Evolutionary conservation across 495 filamentous ascomycete genomes (phyloP).

Genomic region (Neurospora sublineolata): DNA sequence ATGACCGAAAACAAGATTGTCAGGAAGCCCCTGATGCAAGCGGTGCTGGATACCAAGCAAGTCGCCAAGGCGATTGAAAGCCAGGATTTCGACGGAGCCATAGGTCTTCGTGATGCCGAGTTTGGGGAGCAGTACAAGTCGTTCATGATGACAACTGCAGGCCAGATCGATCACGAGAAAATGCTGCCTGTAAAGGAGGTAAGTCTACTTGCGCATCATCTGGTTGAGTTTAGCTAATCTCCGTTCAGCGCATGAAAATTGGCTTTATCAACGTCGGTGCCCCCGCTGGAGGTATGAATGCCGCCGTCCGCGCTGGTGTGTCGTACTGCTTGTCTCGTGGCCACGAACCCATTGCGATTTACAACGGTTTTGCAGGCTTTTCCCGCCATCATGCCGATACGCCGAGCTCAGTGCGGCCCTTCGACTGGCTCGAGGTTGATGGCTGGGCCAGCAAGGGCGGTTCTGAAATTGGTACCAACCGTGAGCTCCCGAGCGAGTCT

Average conservation of each 20-base stretch:
- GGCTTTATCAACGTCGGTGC: constrained; percentile 96
- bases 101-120: constrained; percentile 79
- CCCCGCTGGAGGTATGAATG: constrained; percentile 98
- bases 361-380: constrained; percentile 96
- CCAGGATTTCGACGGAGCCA: constrained; percentile 74
- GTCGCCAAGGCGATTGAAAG: constrained; percentile 69
- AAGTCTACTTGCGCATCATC: constrained; percentile 10
- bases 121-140: constrained; percentile 87
- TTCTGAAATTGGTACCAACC: constrained; percentile 96
- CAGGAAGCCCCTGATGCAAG: constrained; percentile 76
- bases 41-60: constrained; percentile 71
- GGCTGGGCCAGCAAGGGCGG: constrained; percentile 93
- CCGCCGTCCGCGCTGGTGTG: constrained; percentile 85
- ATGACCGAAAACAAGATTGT: constrained; percentile 97
- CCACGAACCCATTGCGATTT: constrained; percentile 80
- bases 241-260: constrained; percentile 67
- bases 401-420: constrained; percentile 72
- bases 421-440: constrained; percentile 90
- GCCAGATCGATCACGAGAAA: constrained; percentile 30
- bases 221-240: constrained; percentile 10
- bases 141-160: constrained; percentile 76
- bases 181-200: constrained; percentile 63
- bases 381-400: constrained; percentile 78
- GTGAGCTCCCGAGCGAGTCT: constrained; percentile 74
- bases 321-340: constrained; percentile 93